A percentile compares a stretch with the other conserved stretches of the same genome.
Evolutionary conservation across 2,329 filamentous ascomycete genomes (phyloP).

Genomic region (Talaromyces atroroseus): DNA sequence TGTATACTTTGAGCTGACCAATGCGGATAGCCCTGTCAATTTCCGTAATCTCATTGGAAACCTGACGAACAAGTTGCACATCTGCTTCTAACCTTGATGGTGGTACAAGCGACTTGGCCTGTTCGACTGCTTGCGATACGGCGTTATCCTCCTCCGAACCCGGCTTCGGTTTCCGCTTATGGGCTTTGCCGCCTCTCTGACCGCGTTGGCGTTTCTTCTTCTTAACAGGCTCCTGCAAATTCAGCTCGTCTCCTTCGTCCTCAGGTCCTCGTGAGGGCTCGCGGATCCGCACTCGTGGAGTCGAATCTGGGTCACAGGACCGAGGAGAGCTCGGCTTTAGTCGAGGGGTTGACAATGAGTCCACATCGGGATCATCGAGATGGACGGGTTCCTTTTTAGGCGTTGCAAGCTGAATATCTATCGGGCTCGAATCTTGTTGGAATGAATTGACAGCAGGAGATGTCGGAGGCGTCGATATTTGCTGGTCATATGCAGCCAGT

Average conservation of each 20-base stretch:
- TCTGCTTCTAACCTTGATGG: constrained; percentile 56
- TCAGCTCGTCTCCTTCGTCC: constrained; percentile 26
- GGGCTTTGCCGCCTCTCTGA: constrained; percentile 65
- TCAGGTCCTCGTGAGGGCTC: constrained; percentile 32
- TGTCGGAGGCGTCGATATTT: constrained; percentile 33
- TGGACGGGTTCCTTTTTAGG: not conserved
- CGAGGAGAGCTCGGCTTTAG: constrained; percentile 17
- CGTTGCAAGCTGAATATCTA: constrained; percentile 12
- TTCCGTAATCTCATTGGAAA: constrained; percentile 51
- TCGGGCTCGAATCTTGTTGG: constrained; percentile 23
- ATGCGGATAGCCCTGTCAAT: constrained; percentile 59
- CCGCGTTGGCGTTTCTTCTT: constrained; percentile 67
- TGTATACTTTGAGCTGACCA: constrained; percentile 56
- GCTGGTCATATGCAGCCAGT: constrained; percentile 35
- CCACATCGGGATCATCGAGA: constrained; percentile 29
- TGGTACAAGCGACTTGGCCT: constrained; percentile 40
- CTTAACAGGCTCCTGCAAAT: constrained; percentile 42
- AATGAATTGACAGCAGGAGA: constrained; percentile 31
- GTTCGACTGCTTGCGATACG: constrained; percentile 52
- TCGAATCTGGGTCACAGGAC: constrained; percentile 18
- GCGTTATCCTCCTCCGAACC: constrained; percentile 49
- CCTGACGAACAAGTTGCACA: constrained; percentile 49
- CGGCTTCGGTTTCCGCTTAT: constrained; percentile 50
- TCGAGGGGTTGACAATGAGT: constrained; percentile 27
- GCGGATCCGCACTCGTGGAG: constrained; percentile 35